Conservation (phyloP, 2,329 filamentous ascomycete genomes). For the Microdochium trichocladiopsis region DNA sequence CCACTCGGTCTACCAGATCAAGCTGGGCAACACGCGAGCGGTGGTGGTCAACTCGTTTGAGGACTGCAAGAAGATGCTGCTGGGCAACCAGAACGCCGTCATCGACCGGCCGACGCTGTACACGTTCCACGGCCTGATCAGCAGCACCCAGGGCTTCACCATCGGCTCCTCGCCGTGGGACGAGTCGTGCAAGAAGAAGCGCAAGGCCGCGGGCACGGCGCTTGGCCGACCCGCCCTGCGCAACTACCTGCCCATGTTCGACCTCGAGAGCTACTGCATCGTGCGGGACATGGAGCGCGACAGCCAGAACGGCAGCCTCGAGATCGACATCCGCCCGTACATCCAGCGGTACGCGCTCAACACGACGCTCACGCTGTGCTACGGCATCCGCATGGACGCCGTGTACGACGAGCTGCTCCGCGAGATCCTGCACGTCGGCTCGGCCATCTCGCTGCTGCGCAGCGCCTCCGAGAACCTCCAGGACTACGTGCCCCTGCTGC, state of each 20-base stretch:
- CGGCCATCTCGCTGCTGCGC: slow-evolving; percentile 40
- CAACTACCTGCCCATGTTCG: slow-evolving; percentile 44
- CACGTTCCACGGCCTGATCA: slow-evolving; percentile 46
- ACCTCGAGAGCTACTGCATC: slow-evolving; percentile 44
- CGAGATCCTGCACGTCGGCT: slow-evolving; percentile 45
- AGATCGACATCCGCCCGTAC: slow-evolving; percentile 39
- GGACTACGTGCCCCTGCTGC: slow-evolving; percentile 42
- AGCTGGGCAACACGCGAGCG: slow-evolving; percentile 42
- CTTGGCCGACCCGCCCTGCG: slow-evolving; percentile 36
- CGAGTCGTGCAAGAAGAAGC: slow-evolving; percentile 43
- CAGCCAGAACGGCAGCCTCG: slow-evolving; percentile 28
- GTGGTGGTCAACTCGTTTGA: slow-evolving; percentile 46
- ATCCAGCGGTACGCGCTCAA: slow-evolving; percentile 47
- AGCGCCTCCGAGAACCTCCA: slow-evolving; percentile 45
- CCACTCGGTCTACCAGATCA: slow-evolving; percentile 42
- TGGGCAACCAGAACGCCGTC: slow-evolving; percentile 39
- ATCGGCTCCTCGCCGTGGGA: slow-evolving; percentile 48
- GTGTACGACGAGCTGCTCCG: slow-evolving; percentile 42
- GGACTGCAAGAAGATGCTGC: slow-evolving; percentile 41
- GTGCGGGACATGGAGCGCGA: slow-evolving; percentile 37
- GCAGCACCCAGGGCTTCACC: slow-evolving; percentile 44
- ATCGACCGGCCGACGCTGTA: slow-evolving; percentile 43
- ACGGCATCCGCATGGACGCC: slow-evolving; percentile 46
- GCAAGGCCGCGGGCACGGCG: slow-evolving; percentile 41
- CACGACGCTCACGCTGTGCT: slow-evolving; percentile 45